Percentiles rank a stretch among this genome's conserved stretches.
These are phyloP conservation scores for Fibroporia radiculosa DNA, from an alignment of 768 basidiomycete genomes.

Conservation along the genomic window DNA sequence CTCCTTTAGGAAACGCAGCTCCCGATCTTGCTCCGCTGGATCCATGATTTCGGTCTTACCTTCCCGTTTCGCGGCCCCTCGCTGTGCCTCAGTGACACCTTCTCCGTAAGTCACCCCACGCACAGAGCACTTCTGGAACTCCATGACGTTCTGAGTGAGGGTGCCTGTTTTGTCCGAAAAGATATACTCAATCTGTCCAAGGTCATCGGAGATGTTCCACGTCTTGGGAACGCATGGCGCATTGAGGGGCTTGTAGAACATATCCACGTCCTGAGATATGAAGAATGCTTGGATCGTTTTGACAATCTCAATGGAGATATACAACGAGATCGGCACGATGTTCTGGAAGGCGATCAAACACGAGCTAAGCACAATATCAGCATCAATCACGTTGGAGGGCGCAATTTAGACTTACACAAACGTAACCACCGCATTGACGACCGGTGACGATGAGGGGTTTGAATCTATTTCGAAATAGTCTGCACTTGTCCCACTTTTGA, in stretches of 20 bases:
- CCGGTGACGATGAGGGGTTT: conserved; percentile 50
- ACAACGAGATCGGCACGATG: conserved; percentile 91
- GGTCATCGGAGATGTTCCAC: conserved; percentile 98
- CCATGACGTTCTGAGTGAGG: conserved; percentile 97
- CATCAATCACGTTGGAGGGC: neutral
- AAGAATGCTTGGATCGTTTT: conserved; percentile 97
- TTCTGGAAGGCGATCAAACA: conserved; percentile 96
- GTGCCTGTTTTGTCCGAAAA: conserved; percentile 96
- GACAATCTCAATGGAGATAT: conserved; percentile 97
- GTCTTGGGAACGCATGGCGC: conserved; percentile 91
- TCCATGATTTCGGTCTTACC: conserved; percentile 60
- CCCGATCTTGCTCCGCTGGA: conserved; percentile 62
- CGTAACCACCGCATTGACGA: conserved; percentile 77
- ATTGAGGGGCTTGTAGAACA: conserved; percentile 88
- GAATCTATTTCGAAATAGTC: conserved; percentile 63
- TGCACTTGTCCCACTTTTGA: conserved; percentile 52
- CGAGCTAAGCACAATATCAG: conserved; percentile 42
- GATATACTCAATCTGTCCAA: conserved; percentile 96
- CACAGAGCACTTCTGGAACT: conserved; percentile 94
- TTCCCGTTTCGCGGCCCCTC: conserved; percentile 81
- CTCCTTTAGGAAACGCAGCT: conserved; percentile 57
- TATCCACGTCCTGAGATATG: conserved; percentile 92
- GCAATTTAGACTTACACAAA: conserved; percentile 62
- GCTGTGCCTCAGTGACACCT: conserved; percentile 91
- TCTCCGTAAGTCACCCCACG: conserved; percentile 84